Base-by-base conservation (phyloP, 2,329 filamentous ascomycete species). In the Coniosporium tulheliwenetii region DNA sequence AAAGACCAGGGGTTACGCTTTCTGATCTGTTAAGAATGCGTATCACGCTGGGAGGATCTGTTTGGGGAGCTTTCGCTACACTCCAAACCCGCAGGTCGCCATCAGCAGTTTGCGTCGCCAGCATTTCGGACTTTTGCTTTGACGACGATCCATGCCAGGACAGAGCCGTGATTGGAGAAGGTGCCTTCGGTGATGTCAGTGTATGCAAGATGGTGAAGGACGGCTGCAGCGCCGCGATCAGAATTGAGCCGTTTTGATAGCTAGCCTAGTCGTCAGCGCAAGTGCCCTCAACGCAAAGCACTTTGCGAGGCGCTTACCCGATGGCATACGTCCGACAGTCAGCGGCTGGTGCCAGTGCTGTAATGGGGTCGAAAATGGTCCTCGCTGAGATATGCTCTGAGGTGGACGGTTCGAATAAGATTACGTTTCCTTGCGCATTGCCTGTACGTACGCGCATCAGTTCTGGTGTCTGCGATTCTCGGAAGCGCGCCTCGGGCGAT, bases 1-100 rank as follows among this genome's bases (percentile, higher is more conserved):
- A 94, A 32, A 84, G 81, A 1, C 85, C 85, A 2, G 76, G 64
- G 30, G 76, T 66, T 48, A 73, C 78, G 48, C 78, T 78, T 45
- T 94, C 86, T 7, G 78, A 78, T 51, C 83, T 73, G 58, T 85
- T 89, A 38, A 98, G 65, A 26, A 93, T 79, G 46, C 91, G 74
- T 44, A 96, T 93, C 7, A 95, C 82, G 53, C 87, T 89, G 31
- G 87, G 87, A 13, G 80, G 71, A 49, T 94, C 76, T 51, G 73
- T 61, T 57, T 78, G 70, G 57, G 80, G 67, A 44, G 73, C 74
- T 61, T 96, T 98, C 14, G 89, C 77, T 41, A 98, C 82, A 54
- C 91, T 98, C 91, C 91, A 98, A 14, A 98, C 87, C 50, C 87
- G 75, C 37, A 98, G 66, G 55, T 98, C 89, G 14, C 91, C 89